These are phyloP conservation scores for Mortierella sp. DNA, from an alignment of 371 early-diverging fungal species.

Conservation along the genomic window DNA sequence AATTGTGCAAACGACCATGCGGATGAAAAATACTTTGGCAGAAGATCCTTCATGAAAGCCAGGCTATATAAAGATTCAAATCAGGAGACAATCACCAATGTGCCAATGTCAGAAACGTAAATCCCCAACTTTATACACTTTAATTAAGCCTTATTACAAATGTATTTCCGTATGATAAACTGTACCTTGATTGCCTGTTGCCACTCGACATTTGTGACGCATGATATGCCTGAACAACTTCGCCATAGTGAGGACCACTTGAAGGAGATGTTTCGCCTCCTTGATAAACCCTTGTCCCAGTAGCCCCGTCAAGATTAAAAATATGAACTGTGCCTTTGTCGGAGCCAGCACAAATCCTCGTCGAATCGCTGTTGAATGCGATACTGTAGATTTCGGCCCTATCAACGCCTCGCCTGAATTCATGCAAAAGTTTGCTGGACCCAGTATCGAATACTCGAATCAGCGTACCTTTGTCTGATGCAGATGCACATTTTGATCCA, in stretches of 20 bases:
- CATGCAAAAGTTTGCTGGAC: constrained; percentile 82
- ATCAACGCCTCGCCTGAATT: constrained; percentile 92
- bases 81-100: too few relatives aligned
- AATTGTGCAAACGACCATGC: constrained; percentile 96
- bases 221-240: constrained; percentile 57
- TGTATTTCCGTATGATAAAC: not conserved
- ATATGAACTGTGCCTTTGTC: constrained; percentile 96
- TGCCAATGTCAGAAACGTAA: not conserved
- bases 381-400: constrained; percentile 91
- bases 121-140: not conserved
- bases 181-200: constrained; percentile 75
- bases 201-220: constrained; percentile 42
- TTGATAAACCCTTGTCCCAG: constrained; percentile 42
- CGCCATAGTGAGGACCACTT: constrained; percentile 69
- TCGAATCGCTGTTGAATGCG: constrained; percentile 85
- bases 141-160: not conserved
- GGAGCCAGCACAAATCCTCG: constrained; percentile 85
- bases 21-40: constrained; percentile 94
- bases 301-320: constrained; percentile 81
- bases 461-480: constrained; percentile 92
- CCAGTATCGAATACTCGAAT: constrained; percentile 90
- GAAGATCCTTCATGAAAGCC: constrained; percentile 89
- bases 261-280: constrained; percentile 31
- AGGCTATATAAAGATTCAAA: constrained; percentile 58
- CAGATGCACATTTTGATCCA: constrained; percentile 84